These are phyloP conservation scores for Suillus plorans DNA, from an alignment of 768 basidiomycete species.

Conservation along the genomic window DNA sequence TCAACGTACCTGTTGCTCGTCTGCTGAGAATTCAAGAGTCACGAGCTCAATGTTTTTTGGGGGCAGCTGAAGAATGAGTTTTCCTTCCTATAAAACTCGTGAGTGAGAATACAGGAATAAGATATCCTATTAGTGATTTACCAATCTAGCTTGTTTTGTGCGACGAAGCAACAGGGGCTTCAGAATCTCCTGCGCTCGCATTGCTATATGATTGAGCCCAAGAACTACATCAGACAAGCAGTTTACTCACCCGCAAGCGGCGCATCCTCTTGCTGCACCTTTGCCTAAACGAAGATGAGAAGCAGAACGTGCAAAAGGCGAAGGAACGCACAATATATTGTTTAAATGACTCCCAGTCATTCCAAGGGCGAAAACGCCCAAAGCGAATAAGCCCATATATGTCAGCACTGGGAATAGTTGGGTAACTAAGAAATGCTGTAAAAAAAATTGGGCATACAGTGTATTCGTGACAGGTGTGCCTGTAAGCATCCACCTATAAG, in stretches of 20 bases:
- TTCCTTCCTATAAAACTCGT: slow-evolving; percentile 46
- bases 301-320: background rate
- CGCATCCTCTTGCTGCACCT: slow-evolving; percentile 55
- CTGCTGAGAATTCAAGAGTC: slow-evolving; percentile 58
- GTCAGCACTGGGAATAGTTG: slow-evolving; percentile 43
- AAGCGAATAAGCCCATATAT: slow-evolving; percentile 72
- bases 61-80: slow-evolving; percentile 65
- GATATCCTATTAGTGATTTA: slow-evolving; percentile 6
- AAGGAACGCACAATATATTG: slow-evolving; percentile 44
- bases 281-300: slow-evolving; percentile 36
- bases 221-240: background rate
- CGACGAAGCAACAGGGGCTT: slow-evolving; percentile 68
- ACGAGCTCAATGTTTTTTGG: slow-evolving; percentile 59
- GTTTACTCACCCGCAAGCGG: slow-evolving; percentile 52
- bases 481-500: slow-evolving; percentile 78
- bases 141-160: slow-evolving; percentile 60
- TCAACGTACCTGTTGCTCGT: slow-evolving; percentile 58
- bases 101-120: background rate
- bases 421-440: background rate
- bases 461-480: slow-evolving; percentile 77
- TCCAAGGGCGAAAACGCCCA: slow-evolving; percentile 67
- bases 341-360: slow-evolving; percentile 71
- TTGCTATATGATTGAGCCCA: slow-evolving; percentile 29
- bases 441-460: slow-evolving; percentile 38
- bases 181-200: slow-evolving; percentile 67